These are phyloP conservation scores for Cladorrhinum sp. DNA, from an alignment of 2,329 filamentous ascomycete species.

Conservation along the genomic window DNA sequence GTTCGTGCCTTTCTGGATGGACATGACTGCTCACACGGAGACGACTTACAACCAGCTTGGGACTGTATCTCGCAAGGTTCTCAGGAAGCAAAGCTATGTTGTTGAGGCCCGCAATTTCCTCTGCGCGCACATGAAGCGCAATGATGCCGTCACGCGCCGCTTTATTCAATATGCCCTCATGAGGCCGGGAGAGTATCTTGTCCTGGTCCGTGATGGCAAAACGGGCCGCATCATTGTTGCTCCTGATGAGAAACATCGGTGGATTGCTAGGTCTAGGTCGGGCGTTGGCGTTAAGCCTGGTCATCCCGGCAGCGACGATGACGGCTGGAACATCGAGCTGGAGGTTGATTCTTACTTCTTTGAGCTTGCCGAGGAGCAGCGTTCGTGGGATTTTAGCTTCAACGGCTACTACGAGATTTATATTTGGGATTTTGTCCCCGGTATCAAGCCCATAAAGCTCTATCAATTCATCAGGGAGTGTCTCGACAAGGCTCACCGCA, in stretches of 20 bases:
- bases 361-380: conserved; percentile 20
- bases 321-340: conserved; percentile 23
- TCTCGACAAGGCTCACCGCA: conserved; percentile 30
- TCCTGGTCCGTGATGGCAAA: conserved; percentile 32
- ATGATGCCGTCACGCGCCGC: conserved; percentile 31
- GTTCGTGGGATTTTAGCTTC: conserved; percentile 30
- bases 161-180: conserved; percentile 33
- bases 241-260: conserved; percentile 26
- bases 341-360: conserved; percentile 29
- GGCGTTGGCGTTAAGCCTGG: neutral
- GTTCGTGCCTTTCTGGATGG: conserved; percentile 22
- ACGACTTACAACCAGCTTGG: conserved; percentile 27
- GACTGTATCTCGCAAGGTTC: conserved; percentile 13
- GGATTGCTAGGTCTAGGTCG: conserved; percentile 25
- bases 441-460: conserved; percentile 17
- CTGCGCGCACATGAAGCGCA: conserved; percentile 35
- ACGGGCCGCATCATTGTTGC: conserved; percentile 31
- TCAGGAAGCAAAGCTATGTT: conserved; percentile 25
- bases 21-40: conserved; percentile 16
- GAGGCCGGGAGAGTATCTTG: conserved; percentile 28
- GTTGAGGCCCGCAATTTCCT: conserved; percentile 32
- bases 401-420: conserved; percentile 33
- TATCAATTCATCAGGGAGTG: conserved; percentile 27
- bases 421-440: conserved; percentile 32
- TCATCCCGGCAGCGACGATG: conserved; percentile 8